phyloP scores from a whole-genome alignment of 805 yeast species.

The Spencermartinsiella europaea region DNA sequence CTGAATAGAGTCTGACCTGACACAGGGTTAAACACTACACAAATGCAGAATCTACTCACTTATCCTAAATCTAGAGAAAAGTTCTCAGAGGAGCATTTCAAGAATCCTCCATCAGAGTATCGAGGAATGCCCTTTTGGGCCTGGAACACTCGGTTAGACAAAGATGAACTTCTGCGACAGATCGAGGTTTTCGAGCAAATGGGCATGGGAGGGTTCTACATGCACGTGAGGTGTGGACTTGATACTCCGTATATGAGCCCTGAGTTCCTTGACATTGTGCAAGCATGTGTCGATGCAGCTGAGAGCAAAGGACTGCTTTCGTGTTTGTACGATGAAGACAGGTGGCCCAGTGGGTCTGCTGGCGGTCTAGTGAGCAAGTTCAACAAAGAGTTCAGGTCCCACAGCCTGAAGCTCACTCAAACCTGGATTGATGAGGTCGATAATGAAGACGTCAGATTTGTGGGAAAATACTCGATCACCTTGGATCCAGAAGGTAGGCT shows the following conservation, averaged over 20 bases:
- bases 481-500: neutral
- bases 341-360: slow-evolving; percentile 10
- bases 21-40: too few relatives aligned
- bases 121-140: slow-evolving; percentile 9
- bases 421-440: neutral
- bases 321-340: slow-evolving; percentile 10
- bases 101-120: slow-evolving; percentile 7
- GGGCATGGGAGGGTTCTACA: slow-evolving; percentile 11
- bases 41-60: neutral
- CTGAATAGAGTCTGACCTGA: too few relatives aligned
- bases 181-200: slow-evolving; percentile 6
- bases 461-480: neutral
- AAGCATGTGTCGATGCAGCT: slow-evolving; percentile 3
- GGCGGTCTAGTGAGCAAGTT: slow-evolving; percentile 7
- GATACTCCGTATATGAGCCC: slow-evolving; percentile 6
- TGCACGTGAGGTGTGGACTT: slow-evolving; percentile 5
- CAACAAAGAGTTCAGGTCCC: neutral
- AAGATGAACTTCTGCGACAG: slow-evolving; percentile 4
- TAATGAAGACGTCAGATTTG: neutral
- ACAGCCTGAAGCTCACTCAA: neutral
- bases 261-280: slow-evolving; percentile 1
- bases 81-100: neutral
- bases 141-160: slow-evolving; percentile 4
- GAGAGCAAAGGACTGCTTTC: slow-evolving; percentile 2
- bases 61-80: neutral